Conservation (phyloP, 2,329 filamentous ascomycete genomes). For the Dryadomyces sulphureus region DNA sequence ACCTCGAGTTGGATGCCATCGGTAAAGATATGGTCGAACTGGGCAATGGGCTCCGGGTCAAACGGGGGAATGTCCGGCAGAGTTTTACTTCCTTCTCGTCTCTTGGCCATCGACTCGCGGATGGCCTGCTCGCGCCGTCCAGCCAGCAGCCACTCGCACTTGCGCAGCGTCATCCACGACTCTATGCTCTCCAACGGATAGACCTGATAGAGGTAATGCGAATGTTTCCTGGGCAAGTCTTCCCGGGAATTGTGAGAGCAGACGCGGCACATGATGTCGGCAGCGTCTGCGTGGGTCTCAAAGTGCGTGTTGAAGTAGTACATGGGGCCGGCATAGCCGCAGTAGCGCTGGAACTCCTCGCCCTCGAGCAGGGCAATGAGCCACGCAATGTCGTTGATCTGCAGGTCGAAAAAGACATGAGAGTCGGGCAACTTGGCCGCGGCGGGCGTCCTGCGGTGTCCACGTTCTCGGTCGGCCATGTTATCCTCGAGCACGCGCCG, state of each 20-base stretch:
- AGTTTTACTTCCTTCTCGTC: background rate
- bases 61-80: constrained; percentile 9
- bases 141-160: constrained; percentile 9
- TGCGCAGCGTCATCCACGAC: constrained; percentile 7
- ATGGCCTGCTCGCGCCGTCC: constrained; percentile 7
- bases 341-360: background rate
- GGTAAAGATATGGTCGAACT: constrained; percentile 6
- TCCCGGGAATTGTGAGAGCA: no score
- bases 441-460: background rate
- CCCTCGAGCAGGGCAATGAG: constrained; percentile 1
- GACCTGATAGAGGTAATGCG: constrained; percentile 5
- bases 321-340: constrained; percentile 1
- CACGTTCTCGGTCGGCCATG: background rate
- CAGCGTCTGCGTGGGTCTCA: constrained; percentile 1
- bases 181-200: constrained; percentile 3
- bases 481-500: background rate
- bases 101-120: constrained; percentile 1
- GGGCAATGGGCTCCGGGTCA: constrained; percentile 6
- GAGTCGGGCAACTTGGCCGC: background rate
- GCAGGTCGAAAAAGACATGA: constrained; percentile 6
- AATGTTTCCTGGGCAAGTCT: background rate
- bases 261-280: no score
- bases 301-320: constrained; percentile 7
- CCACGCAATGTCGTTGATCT: constrained; percentile 4
- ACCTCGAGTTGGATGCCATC: constrained; percentile 4